A percentile compares a stretch with the other conserved stretches of the same genome.
Conservation (phyloP, 2,329 filamentous ascomycete genomes). For the Aspergillus quadricinctus region DNA sequence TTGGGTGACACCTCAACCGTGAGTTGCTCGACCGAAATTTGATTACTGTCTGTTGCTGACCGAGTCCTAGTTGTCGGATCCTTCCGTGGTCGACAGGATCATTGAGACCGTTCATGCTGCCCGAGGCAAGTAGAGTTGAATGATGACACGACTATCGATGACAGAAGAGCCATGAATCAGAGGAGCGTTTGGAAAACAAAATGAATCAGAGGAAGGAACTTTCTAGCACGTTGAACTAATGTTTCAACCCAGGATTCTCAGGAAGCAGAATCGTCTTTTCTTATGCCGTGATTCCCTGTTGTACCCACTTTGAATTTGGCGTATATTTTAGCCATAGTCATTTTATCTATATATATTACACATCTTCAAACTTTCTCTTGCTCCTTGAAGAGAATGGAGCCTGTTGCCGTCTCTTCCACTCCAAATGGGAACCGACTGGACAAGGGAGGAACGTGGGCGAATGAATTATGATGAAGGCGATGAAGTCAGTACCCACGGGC, state of each 20-base stretch:
- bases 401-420: neutral
- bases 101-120: slow-evolving; percentile 68
- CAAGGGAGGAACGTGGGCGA: too few relatives aligned
- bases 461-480: too few relatives aligned
- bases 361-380: neutral
- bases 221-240: neutral
- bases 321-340: slow-evolving; percentile 8
- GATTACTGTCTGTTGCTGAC: neutral
- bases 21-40: slow-evolving; percentile 38
- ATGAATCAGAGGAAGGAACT: slow-evolving; percentile 1
- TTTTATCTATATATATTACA: slow-evolving; percentile 1
- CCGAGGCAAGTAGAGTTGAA: slow-evolving; percentile 35
- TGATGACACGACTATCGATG: slow-evolving; percentile 1
- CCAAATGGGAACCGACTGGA: too few relatives aligned
- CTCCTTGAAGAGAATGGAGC: neutral
- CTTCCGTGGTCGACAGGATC: slow-evolving; percentile 82
- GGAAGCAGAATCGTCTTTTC: slow-evolving; percentile 1
- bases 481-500: too few relatives aligned
- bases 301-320: slow-evolving; percentile 8
- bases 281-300: slow-evolving; percentile 16
- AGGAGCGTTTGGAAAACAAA: neutral
- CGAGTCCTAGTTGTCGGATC: slow-evolving; percentile 70
- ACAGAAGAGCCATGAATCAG: slow-evolving; percentile 2
- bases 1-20: slow-evolving; percentile 89
- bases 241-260: neutral